phyloP scores from a whole-genome alignment of 2,329 filamentous ascomycete genomes.

The Tolypocladium inflatum region DNA sequence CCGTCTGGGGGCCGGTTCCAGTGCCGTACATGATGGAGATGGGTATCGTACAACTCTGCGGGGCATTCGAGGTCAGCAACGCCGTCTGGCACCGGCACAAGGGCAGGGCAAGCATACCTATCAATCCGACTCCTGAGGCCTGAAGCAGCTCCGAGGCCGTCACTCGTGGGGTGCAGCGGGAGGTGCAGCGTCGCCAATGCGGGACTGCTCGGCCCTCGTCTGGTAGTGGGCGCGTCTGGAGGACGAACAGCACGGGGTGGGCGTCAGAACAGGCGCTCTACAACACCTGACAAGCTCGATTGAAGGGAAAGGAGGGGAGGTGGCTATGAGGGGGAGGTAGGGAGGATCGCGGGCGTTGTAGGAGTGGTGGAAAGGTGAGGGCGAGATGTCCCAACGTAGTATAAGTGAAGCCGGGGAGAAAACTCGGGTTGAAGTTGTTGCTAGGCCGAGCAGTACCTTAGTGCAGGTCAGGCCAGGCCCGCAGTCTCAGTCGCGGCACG shows the following conservation, averaged over 20 bases:
- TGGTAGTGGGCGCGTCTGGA: neutral
- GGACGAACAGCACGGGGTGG: neutral
- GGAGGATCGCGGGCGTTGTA: neutral
- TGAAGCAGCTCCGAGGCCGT: conserved; percentile 7
- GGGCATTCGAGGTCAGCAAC: conserved; percentile 7
- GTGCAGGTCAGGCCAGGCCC: neutral
- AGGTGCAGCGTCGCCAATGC: conserved; percentile 2
- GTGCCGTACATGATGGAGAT: conserved; percentile 71
- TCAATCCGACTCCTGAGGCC: conserved; percentile 18
- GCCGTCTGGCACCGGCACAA: neutral
- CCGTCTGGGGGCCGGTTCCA: conserved; percentile 78
- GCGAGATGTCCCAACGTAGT: conserved; percentile 17
- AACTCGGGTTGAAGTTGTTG: conserved; percentile 10
- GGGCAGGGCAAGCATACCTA: conserved; percentile 16
- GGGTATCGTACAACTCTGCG: conserved; percentile 32
- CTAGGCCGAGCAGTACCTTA: conserved; percentile 7
- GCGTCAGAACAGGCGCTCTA: conserved; percentile 4
- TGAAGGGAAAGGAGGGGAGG: neutral
- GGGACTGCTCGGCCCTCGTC: conserved; percentile 1
- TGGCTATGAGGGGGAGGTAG: conserved; percentile 2
- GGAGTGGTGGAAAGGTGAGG: conserved; percentile 2
- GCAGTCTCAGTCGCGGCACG: conserved; percentile 12
- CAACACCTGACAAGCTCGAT: conserved; percentile 1
- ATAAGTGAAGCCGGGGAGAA: conserved; percentile 19
- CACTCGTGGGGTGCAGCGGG: neutral